Evolutionary conservation across 306 rosid genomes (phyloP).

Genomic region (Acacia acuminata): DNA sequence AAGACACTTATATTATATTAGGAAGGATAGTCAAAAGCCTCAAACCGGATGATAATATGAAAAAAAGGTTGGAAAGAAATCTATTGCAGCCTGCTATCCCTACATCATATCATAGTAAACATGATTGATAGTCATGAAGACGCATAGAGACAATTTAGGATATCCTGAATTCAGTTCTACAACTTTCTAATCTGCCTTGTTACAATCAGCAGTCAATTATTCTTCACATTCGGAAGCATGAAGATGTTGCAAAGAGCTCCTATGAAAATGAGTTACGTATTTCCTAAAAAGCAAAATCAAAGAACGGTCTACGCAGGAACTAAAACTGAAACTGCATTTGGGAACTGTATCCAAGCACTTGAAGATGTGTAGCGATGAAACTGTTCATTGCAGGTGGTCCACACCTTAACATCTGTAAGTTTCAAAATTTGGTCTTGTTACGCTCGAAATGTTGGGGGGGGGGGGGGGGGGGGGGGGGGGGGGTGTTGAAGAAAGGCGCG

Average conservation of each 20-base stretch:
- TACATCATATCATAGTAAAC: neutral
- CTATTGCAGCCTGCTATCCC: neutral
- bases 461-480: too few species aligned
- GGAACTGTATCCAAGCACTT: conserved; percentile 39
- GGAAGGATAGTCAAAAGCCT: rapidly evolving
- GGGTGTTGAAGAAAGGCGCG: too few species aligned
- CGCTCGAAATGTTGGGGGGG: neutral
- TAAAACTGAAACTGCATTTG: conserved; percentile 60
- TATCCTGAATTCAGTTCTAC: neutral
- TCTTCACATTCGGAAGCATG: neutral
- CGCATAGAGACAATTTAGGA: neutral
- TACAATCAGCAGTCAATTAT: neutral
- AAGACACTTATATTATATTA: too few species aligned
- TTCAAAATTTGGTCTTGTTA: neutral
- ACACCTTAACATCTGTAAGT: conserved; percentile 49
- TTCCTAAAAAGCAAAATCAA: too few species aligned
- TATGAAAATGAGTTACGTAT: neutral
- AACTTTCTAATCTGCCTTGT: neutral
- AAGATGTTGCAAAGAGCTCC: neutral
- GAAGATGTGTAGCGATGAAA: conserved; percentile 52
- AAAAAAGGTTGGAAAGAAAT: neutral
- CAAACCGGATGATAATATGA: too few species aligned
- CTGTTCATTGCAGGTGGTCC: conserved; percentile 68
- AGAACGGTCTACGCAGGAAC: neutral
- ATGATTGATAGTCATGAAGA: neutral